These are phyloP conservation scores for Wickerhamiella infanticola DNA, from an alignment of 1,139 yeast genomes.

Conservation along the genomic window DNA sequence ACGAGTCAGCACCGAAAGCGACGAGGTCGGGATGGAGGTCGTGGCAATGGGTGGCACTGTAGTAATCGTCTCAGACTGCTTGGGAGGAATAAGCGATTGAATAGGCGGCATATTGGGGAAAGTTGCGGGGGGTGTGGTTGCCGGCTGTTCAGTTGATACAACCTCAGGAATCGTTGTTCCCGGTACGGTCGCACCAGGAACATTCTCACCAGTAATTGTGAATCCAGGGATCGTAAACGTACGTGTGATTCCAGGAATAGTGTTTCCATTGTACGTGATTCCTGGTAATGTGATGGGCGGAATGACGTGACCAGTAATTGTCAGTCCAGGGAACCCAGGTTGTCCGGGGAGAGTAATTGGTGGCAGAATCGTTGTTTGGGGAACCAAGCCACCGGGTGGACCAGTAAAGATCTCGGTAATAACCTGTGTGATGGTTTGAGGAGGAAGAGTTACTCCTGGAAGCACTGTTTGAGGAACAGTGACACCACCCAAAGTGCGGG, in stretches of 20 bases:
- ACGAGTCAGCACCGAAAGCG: neutral
- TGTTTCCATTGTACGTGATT: neutral
- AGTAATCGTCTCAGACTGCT: neutral
- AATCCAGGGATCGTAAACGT: neutral
- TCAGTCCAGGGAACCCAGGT: neutral
- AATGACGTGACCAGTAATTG: neutral
- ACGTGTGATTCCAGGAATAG: neutral
- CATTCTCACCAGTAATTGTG: constrained; percentile 4
- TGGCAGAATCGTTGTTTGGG: neutral
- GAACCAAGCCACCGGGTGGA: neutral
- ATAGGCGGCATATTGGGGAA: constrained; percentile 5
- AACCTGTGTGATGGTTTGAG: neutral
- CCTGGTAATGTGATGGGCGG: neutral
- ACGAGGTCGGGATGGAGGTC: neutral
- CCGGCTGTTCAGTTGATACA: neutral
- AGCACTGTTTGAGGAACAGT: constrained; percentile 13
- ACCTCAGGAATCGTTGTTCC: constrained; percentile 9
- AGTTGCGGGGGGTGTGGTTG: constrained; percentile 6
- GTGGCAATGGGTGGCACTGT: neutral
- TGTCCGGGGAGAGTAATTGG: neutral
- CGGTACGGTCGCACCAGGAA: constrained; percentile 13
- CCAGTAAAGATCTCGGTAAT: neutral
- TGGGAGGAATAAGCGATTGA: constrained; percentile 5
- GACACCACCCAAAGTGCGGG: constrained; percentile 1
- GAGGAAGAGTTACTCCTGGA: constrained; percentile 4